Evolutionary conservation across 331 rosid species (phyloP).

Genomic region (Saraca asoca): DNA sequence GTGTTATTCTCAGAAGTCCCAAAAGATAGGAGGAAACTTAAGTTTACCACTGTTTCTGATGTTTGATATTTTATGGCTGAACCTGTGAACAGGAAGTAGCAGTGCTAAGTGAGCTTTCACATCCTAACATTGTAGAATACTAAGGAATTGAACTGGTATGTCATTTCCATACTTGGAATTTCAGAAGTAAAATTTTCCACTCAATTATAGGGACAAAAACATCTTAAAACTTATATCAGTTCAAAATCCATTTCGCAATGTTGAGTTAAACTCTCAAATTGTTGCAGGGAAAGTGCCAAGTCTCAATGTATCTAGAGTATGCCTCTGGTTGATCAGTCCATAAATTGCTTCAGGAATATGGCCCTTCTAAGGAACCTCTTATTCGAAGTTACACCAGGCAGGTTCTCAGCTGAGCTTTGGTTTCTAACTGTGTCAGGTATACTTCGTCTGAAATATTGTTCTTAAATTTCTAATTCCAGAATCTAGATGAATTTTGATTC

Average conservation of each 20-base stretch:
- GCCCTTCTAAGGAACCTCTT: slow-evolving; percentile 83
- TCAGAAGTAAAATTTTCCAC: too few relatives aligned
- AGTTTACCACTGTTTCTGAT: neutral
- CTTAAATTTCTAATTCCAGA: neutral
- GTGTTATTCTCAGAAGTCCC: neutral
- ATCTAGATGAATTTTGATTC: slow-evolving; percentile 4
- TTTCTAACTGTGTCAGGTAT: slow-evolving; percentile 44
- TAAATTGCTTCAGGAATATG: slow-evolving; percentile 90
- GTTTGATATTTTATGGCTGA: neutral
- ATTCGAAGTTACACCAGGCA: slow-evolving; percentile 92
- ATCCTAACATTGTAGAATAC: slow-evolving; percentile 17
- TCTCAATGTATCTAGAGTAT: slow-evolving; percentile 87
- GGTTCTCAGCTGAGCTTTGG: slow-evolving; percentile 46
- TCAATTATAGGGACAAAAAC: too few relatives aligned
- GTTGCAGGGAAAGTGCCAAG: slow-evolving; percentile 76
- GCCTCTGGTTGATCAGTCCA: slow-evolving; percentile 96
- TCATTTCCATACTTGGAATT: too few relatives aligned
- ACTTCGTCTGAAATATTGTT: neutral
- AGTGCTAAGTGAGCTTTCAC: slow-evolving; percentile 16
- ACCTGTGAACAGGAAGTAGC: slow-evolving; percentile 16
- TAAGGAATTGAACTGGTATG: slow-evolving; percentile 17
- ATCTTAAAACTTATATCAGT: too few relatives aligned
- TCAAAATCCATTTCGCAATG: too few relatives aligned
- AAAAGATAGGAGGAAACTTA: neutral
- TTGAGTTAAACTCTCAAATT: neutral